These are phyloP conservation scores for Helotiales sp. DNA, from an alignment of 2,329 filamentous ascomycete species.

Conservation along the genomic window DNA sequence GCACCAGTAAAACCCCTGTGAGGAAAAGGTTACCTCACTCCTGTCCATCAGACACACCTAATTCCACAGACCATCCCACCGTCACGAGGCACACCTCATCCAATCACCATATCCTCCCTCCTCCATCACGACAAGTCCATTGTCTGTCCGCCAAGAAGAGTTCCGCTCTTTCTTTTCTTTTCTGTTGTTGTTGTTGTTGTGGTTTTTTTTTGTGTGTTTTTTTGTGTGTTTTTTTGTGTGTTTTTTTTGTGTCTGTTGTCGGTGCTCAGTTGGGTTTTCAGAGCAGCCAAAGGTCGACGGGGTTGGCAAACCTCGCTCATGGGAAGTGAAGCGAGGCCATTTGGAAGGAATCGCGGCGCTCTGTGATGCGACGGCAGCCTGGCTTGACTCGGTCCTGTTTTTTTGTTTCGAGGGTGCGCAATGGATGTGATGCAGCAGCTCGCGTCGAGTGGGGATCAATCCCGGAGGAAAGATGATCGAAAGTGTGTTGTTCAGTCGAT, in stretches of 20 bases:
- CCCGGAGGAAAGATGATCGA: too few species aligned
- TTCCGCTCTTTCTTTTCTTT: not conserved
- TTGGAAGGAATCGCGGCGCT: constrained; percentile 1
- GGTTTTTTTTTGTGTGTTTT: not conserved
- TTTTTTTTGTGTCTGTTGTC: not conserved
- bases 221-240: not conserved
- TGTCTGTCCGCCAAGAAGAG: not conserved
- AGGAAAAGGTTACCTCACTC: constrained; percentile 18
- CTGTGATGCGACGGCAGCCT: not conserved
- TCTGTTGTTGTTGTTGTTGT: not conserved
- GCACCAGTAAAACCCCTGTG: constrained; percentile 14
- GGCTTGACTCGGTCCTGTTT: not conserved
- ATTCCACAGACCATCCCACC: too few species aligned
- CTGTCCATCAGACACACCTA: constrained; percentile 13
- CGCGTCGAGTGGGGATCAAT: too few species aligned
- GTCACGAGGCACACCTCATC: too few species aligned
- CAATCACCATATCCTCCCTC: too few species aligned
- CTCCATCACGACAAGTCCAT: not conserved
- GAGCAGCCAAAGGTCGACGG: not conserved
- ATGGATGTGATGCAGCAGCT: not conserved
- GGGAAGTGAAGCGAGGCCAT: not conserved
- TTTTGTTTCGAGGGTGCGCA: not conserved
- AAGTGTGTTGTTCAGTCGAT: too few species aligned
- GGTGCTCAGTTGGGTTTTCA: constrained; percentile 1
- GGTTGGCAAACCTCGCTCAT: constrained; percentile 1